These are phyloP conservation scores for Aurantiochytrium sp. DNA, from an alignment of 108 stramenopile species.

Conservation along the genomic window DNA sequence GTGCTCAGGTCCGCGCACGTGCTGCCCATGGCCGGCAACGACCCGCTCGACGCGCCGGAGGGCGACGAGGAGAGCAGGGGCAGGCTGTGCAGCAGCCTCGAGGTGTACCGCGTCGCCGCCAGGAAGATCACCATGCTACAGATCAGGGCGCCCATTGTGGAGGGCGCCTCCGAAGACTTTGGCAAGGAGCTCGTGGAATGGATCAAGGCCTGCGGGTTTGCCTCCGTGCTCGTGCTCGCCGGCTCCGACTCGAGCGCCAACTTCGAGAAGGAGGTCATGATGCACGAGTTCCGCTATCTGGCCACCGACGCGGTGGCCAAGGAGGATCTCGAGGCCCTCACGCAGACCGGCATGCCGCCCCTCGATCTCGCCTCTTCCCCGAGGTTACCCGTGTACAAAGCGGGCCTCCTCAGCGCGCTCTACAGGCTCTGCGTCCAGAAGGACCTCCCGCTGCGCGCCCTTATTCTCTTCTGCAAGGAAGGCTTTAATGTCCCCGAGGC, in stretches of 20 bases:
- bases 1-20: background rate
- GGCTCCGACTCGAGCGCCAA: background rate
- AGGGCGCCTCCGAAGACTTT: background rate
- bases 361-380: background rate
- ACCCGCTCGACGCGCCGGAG: background rate
- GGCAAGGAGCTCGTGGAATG: background rate
- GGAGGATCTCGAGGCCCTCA: background rate
- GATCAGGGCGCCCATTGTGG: slow-evolving; percentile 23
- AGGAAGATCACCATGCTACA: background rate
- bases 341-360: background rate
- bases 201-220: background rate
- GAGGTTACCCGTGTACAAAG: background rate
- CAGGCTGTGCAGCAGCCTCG: background rate
- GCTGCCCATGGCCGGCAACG: background rate
- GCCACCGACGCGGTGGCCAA: background rate
- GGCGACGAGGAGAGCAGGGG: background rate
- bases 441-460: background rate
- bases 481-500: slow-evolving; percentile 17
- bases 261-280: slow-evolving; percentile 2
- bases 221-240: background rate
- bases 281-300: background rate
- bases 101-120: background rate
- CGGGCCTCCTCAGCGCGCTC: background rate
- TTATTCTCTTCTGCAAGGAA: slow-evolving; percentile 24
- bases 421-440: background rate